Conservation (phyloP, 768 basidiomycete genomes). For the Boletus pseudopeckii region DNA sequence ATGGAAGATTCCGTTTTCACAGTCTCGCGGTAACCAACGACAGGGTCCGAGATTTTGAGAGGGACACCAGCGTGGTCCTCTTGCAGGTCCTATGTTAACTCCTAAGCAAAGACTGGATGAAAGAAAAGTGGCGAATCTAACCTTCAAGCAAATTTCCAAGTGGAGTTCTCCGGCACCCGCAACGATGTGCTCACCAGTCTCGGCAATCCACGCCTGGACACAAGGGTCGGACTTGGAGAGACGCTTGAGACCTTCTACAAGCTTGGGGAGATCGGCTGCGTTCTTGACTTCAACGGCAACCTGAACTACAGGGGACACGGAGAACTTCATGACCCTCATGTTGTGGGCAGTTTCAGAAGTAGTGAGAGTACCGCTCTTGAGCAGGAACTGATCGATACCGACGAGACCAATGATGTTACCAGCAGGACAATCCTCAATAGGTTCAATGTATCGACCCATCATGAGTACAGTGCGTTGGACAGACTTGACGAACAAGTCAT, state of each 20-base stretch:
- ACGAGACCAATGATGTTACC: slow-evolving; percentile 99
- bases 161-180: slow-evolving; percentile 99
- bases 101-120: neutral
- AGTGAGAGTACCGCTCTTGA: slow-evolving; percentile 98
- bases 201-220: slow-evolving; percentile 90
- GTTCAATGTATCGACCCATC: slow-evolving; percentile 99
- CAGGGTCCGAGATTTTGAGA: slow-evolving; percentile 95
- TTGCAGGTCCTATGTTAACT: slow-evolving; percentile 78
- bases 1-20: slow-evolving; percentile 95
- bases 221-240: slow-evolving; percentile 99
- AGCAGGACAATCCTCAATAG: slow-evolving; percentile 98
- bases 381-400: slow-evolving; percentile 99
- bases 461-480: slow-evolving; percentile 98
- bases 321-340: slow-evolving; percentile 99
- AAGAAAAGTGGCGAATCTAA: slow-evolving; percentile 25
- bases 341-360: slow-evolving; percentile 99
- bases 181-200: slow-evolving; percentile 97
- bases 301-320: slow-evolving; percentile 98
- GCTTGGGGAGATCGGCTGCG: slow-evolving; percentile 96
- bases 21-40: slow-evolving; percentile 97
- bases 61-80: slow-evolving; percentile 99
- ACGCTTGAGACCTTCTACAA: slow-evolving; percentile 99
- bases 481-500: slow-evolving; percentile 95
- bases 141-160: slow-evolving; percentile 99
- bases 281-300: slow-evolving; percentile 99